Percentiles rank a stretch among this genome's conserved stretches.
Conservation (phyloP, 495 filamentous ascomycete species). For the Pyrenula massariospora region DNA sequence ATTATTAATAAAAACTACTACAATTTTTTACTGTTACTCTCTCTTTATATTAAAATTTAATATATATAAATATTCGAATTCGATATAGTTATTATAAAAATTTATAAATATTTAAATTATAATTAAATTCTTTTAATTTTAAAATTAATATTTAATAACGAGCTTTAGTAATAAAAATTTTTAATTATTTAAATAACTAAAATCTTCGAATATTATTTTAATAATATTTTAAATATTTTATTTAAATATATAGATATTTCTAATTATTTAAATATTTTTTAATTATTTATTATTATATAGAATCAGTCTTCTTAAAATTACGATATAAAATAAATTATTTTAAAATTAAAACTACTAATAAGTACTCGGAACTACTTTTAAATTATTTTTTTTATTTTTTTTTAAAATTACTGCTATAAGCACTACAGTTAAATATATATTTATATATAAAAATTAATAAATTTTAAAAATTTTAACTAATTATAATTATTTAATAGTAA, state of each 20-base stretch:
- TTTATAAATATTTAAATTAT: too few species aligned
- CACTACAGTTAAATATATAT: too few species aligned
- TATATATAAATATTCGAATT: neutral
- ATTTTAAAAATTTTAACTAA: too few species aligned
- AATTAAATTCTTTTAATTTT: too few species aligned
- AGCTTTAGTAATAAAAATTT: neutral
- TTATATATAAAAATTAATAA: too few species aligned
- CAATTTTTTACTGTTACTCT: neutral
- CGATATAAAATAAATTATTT: neutral
- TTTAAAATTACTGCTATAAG: too few species aligned
- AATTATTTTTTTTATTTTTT: too few species aligned
- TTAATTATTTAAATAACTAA: neutral
- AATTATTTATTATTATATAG: neutral
- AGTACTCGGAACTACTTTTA: too few species aligned
- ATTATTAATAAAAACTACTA: neutral
- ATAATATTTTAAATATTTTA: neutral
- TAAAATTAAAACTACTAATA: too few species aligned
- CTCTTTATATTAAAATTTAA: neutral
- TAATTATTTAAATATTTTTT: too few species aligned
- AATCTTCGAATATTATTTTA: neutral
- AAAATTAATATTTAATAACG: neutral
- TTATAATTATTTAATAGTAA: too few species aligned
- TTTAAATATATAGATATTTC: neutral
- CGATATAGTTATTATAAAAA: neutral
- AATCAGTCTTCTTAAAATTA: too few species aligned